phyloP scores from a whole-genome alignment of 192 early-diverging fungal genomes.

The Backusella sp. region DNA sequence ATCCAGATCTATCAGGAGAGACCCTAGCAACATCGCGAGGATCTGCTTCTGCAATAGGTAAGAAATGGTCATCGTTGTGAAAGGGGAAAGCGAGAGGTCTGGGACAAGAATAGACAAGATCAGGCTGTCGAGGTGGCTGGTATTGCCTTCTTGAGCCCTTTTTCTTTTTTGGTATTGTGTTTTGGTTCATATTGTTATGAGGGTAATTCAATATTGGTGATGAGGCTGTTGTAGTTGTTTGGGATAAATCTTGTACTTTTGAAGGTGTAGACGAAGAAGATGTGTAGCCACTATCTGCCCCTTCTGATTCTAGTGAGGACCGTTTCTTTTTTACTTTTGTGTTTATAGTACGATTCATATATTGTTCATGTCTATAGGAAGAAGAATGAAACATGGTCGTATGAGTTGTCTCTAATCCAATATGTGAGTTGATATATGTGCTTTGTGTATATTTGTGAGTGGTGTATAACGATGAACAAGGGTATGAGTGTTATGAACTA shows the following conservation, averaged over 20 bases:
- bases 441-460: neutral
- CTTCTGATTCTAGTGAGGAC: constrained; percentile 22
- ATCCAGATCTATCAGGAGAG: constrained; percentile 8
- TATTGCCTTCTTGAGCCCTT: neutral
- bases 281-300: constrained; percentile 33
- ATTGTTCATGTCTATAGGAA: constrained; percentile 29
- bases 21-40: constrained; percentile 27
- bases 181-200: neutral
- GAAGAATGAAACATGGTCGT: constrained; percentile 22
- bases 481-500: neutral
- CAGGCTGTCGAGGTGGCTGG: constrained; percentile 22
- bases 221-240: neutral
- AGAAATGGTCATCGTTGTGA: constrained; percentile 39
- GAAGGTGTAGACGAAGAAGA: constrained; percentile 24
- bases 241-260: neutral
- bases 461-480: neutral
- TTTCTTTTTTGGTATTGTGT: constrained; percentile 13
- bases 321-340: constrained; percentile 9
- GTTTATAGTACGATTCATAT: constrained; percentile 4
- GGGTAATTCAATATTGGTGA: neutral
- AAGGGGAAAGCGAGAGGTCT: constrained; percentile 41
- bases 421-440: neutral
- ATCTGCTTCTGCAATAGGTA: constrained; percentile 36
- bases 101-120: constrained; percentile 33
- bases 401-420: neutral